Evolutionary conservation across 345 rosid genomes (phyloP), one percentile per base, ranked within the genome.

Genomic region (Rhodomyrtus tomentosa): DNA sequence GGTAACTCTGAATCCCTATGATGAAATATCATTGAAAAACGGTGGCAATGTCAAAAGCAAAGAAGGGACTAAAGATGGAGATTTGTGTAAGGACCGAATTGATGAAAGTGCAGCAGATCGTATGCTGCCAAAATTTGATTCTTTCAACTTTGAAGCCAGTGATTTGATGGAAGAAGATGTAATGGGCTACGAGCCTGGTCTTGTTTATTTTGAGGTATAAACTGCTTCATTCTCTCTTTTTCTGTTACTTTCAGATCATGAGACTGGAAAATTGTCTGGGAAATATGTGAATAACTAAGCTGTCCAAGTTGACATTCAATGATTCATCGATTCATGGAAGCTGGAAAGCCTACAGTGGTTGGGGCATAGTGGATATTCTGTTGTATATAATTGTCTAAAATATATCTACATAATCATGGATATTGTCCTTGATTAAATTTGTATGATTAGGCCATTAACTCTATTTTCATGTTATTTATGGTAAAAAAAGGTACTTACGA

Each of bases 161-260:
- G 99, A 96, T 89, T 84, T 94, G 53, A 93, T 95, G 96, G 99
- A 96, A 93, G 98, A 94, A 83, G 98, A 94, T 88, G 89, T 89
- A 50, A 95, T 95, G 96, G 96, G 89, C 51, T 90, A 93, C 68
- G 95, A 95, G 84, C 91, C 94, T 29, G 98, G 98, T 22, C 93
- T 96, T 48, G 91, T 93, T 88, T 95, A 89, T 92, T 96, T 96
- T 20, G 99, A 96, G 98, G 99, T 96, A 90, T 84, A 86, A 83
- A 53, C 81, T 51, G 36, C 53, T 50, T 50, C 62, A 32, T 49
- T 52, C 55, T 80, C 24, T 59, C 48, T 80, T 51, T n/a, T 80
- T n/a, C 36, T 0, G 12, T 74, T 74, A 48, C n/a, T 81, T 14
- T 81, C 82, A 81, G 40, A 49, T 50, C 25, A 50, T 27, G 40